Base-by-base conservation (phyloP, 2,329 filamentous ascomycete species). In the Chaetothyriales sp. region DNA sequence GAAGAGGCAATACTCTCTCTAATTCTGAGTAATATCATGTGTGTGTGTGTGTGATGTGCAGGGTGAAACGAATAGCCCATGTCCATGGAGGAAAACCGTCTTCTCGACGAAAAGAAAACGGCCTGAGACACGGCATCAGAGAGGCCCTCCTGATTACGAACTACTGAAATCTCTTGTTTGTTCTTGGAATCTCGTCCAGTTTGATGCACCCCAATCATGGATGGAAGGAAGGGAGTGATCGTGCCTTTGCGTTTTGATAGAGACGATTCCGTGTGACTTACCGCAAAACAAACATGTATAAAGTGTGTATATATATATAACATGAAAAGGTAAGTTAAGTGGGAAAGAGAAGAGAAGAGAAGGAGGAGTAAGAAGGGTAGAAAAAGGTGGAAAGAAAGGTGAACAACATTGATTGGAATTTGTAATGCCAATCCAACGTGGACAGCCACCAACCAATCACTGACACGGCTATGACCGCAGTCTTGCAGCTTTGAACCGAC, bases 401-500 rank as follows among this genome's bases (percentile, higher is more conserved):
- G 22, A 25, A 25, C 22, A 6, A 25, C 22, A 25, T 3, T 3
- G 22, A 25, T 25, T 25, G 22, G 22, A 25, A 25, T 25, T 25
- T 25, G 22, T 25, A 25, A 25, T 25, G 22, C 22, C 22, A 25
- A 25, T 25, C 22, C 22, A 25, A 25, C 6, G 22, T 25, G 22
- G 22, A n/a, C 22, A 25, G 22, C 22, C 22, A 6, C 22, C 22
- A 6, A 25, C 22, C 22, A 25, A 25, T 25, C 22, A 25, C 22
- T 25, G 4, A 2, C 6, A 47, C 18, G 42, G 46, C 62, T 66
- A 59, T 39, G 32, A 15, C 32, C 32, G 32, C 45, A 72, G 63
- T 22, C 70, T 65, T 15, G 71, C 69, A 54, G 71, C 69, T 54
- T 66, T 71, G 61, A 74, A 74, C 49, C 68, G 66, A 61, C 71